Evolutionary conservation across 805 yeast genomes (phyloP).

Genomic region (Teunomyces pallodes): DNA sequence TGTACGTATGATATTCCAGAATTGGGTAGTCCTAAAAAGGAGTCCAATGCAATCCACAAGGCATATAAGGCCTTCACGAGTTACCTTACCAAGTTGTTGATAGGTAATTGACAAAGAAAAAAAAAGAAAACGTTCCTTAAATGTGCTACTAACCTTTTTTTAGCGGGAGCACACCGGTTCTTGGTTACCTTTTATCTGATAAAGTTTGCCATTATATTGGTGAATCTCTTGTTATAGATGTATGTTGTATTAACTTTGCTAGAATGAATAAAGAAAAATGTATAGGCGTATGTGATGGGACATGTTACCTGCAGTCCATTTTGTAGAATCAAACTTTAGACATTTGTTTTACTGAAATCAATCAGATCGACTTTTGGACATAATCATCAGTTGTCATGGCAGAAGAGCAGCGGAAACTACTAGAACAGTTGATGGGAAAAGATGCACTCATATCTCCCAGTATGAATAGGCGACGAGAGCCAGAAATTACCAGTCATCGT

Average conservation of each 20-base stretch:
- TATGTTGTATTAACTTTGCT: neutral
- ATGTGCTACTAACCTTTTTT: neutral
- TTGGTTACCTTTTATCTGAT: neutral
- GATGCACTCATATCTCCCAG: slow-evolving; percentile 42
- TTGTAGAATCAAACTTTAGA: neutral
- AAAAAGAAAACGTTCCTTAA: neutral
- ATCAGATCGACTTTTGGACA: neutral
- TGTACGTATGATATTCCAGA: slow-evolving; percentile 31
- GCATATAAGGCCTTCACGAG: neutral
- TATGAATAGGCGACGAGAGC: slow-evolving; percentile 31
- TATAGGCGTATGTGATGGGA: neutral
- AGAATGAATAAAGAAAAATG: neutral
- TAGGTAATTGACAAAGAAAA: neutral
- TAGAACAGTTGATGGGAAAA: slow-evolving; percentile 81
- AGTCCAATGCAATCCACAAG: neutral
- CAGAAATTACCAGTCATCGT: slow-evolving; percentile 42
- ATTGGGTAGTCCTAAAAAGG: neutral
- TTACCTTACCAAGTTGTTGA: neutral
- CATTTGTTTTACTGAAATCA: neutral
- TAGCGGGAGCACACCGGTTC: neutral
- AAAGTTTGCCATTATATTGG: neutral
- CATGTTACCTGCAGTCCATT: neutral
- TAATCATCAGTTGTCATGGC: slow-evolving; percentile 35
- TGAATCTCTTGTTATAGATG: neutral
- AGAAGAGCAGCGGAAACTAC: slow-evolving; percentile 69